Conservation (phyloP, 768 basidiomycete genomes). For the Phaeotremella fagi region DNA sequence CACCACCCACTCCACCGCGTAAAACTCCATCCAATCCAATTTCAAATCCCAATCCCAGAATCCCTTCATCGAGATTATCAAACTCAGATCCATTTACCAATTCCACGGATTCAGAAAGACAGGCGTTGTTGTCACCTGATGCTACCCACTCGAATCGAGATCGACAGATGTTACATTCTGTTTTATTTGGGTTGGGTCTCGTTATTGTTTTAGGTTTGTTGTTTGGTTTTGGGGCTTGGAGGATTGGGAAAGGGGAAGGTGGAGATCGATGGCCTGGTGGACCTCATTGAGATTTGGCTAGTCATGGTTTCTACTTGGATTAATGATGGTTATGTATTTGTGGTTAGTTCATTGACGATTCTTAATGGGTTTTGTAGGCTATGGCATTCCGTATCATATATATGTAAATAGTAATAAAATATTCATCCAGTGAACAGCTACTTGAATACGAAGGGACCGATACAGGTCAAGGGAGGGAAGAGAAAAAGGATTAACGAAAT, state of each 20-base stretch:
- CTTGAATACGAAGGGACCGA: no score
- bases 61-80: background rate
- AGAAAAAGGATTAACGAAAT: no score
- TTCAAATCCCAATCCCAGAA: background rate
- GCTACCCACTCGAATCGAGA: constrained; percentile 1
- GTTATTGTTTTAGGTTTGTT: constrained; percentile 18
- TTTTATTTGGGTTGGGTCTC: constrained; percentile 4
- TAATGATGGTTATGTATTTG: no score
- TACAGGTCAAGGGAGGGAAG: no score
- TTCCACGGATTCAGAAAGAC: constrained; percentile 21
- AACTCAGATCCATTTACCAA: background rate
- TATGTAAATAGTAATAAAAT: background rate
- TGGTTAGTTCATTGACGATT: no score
- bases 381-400: no score
- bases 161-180: constrained; percentile 2
- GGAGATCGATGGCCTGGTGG: constrained; percentile 36
- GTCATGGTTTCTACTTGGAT: no score
- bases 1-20: background rate
- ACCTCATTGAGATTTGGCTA: constrained; percentile 18
- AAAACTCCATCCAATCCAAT: background rate
- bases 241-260: constrained; percentile 28
- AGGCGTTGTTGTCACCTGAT: constrained; percentile 14
- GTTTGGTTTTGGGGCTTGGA: constrained; percentile 31
- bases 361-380: no score
- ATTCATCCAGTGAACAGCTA: background rate